These are phyloP conservation scores for Penicillium aurantiogriseum DNA, from an alignment of 2,329 filamentous ascomycete genomes.

Conservation along the genomic window DNA sequence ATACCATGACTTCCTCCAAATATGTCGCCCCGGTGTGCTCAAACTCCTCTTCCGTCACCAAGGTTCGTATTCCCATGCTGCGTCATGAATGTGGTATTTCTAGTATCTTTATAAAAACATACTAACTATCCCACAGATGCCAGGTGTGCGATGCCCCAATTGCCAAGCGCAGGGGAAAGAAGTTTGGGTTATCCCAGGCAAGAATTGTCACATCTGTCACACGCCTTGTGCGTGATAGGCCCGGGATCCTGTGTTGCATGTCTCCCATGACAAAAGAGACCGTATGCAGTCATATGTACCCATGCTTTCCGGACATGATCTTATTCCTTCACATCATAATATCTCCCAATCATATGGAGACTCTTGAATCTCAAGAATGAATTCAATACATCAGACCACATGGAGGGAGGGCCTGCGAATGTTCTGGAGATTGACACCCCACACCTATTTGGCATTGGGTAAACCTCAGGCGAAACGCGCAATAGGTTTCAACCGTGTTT, in stretches of 20 bases:
- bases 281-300: neutral
- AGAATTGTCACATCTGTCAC: slow-evolving; percentile 45
- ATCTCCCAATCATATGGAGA: neutral
- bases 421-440: neutral
- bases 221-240: slow-evolving; percentile 31
- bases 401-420: neutral
- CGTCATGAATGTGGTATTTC: neutral
- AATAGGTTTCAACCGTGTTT: neutral
- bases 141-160: slow-evolving; percentile 44
- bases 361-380: neutral
- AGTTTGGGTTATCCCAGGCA: slow-evolving; percentile 49
- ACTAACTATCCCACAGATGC: slow-evolving; percentile 36
- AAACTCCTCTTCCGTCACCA: slow-evolving; percentile 10
- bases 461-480: neutral
- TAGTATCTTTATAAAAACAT: neutral
- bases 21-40: slow-evolving; percentile 11
- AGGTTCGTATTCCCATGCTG: slow-evolving; percentile 14
- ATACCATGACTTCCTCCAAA: slow-evolving; percentile 13
- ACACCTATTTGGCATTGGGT: neutral
- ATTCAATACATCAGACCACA: neutral
- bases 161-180: slow-evolving; percentile 39
- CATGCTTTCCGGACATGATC: neutral
- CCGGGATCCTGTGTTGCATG: neutral
- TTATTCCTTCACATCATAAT: neutral
- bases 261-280: neutral